Evolutionary conservation across 768 basidiomycete genomes (phyloP), one percentile per base, ranked within the genome.

Genomic region (Pisolithus microcarpus): DNA sequence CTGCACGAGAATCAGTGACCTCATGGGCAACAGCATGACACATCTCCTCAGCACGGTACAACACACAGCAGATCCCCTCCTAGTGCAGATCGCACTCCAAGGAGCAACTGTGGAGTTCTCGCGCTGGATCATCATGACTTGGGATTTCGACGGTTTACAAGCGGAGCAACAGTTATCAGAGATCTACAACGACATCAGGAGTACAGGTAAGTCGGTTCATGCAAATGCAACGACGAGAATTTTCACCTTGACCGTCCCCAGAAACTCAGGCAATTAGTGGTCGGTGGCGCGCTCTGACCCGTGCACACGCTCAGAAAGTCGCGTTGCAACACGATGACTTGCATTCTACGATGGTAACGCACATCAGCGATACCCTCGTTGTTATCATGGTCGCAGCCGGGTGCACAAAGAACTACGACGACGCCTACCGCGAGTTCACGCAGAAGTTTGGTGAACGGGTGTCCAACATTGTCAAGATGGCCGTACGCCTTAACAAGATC

Each of bases 231-330:
- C 10, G 30, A 46, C 16, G 38, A 38, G 7, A 13, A 36, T 28
- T 38, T 38, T 43, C 34, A 37, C 15, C 9, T 10, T 31, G 6
- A 13, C 15, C 4, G 11, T 47, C 13, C 19, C 6, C 48, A 78
- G 79, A 81, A 58, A 68, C 71, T 24, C 79, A 79, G 61, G 69
- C 74, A 1, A 71, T 77, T 26, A 73, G 79, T 15, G 80, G 78
- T 45, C 69, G 75, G 24, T 82, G 80, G 80, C 72, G 80, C 51
- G 73, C 79, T 23, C 53, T 82, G 55, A 81, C 80, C 24, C 69
- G 75, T 46, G 64, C 66, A 24, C 75, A 80, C 48, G 70, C 75
- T 18, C 61, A 72, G 40, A 60, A 60, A 39, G 57, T 58, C 2
- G 60, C 59, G 18, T 54, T 68, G 3, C 66, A 65, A n/a, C 66